Evolutionary conservation across 257 asterid genomes (phyloP).

Genomic region (Linaria vulgaris): DNA sequence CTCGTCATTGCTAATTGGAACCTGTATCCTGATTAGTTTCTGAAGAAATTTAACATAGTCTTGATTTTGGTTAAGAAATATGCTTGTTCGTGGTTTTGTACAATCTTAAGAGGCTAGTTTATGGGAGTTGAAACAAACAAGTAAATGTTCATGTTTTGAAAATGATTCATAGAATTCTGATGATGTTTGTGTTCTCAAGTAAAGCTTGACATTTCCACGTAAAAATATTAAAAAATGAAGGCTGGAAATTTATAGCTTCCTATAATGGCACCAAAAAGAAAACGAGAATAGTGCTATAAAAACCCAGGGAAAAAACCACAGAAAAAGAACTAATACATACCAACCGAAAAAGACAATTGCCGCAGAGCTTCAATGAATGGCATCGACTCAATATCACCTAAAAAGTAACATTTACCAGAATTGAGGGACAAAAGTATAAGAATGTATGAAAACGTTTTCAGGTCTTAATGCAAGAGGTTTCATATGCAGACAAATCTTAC

Average conservation of each 20-base stretch:
- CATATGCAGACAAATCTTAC: constrained; percentile 37
- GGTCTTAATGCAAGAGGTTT: neutral
- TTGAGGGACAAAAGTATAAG: constrained; percentile 4
- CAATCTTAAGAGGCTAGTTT: no score
- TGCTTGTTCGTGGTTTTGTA: no score
- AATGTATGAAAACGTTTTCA: constrained; percentile 5
- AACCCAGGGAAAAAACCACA: constrained; percentile 13
- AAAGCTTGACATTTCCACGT: no score
- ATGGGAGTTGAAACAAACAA: no score
- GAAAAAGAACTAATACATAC: constrained; percentile 34
- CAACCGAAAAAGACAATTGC: constrained; percentile 83
- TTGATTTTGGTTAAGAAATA: no score
- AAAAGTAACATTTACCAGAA: constrained; percentile 17
- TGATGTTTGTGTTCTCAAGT: no score
- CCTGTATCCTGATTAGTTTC: no score
- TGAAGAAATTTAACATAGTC: no score
- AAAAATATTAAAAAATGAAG: neutral
- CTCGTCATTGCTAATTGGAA: no score
- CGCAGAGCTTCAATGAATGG: constrained; percentile 97
- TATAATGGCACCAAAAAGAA: constrained; percentile 12
- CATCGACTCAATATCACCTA: constrained; percentile 99
- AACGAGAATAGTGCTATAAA: neutral
- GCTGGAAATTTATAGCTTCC: neutral
- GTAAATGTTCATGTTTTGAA: no score
- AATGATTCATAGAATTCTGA: no score